Conservation (phyloP, 83 land plant genomes). For the Thuja plicata region DNA sequence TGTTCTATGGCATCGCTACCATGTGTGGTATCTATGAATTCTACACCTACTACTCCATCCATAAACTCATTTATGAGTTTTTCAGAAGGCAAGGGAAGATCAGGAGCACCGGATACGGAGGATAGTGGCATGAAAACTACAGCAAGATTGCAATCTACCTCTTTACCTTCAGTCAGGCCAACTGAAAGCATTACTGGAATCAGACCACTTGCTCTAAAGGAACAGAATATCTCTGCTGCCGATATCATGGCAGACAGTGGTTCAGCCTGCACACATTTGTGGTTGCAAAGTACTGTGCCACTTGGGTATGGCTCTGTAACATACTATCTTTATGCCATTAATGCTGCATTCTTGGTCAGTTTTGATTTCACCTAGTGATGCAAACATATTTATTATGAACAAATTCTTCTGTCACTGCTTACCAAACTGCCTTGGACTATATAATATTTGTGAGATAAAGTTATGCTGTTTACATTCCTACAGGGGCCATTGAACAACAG, state of each 20-base stretch:
- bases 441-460: background rate
- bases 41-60: conserved; percentile 54
- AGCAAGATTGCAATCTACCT: conserved; percentile 32
- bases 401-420: background rate
- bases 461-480: background rate
- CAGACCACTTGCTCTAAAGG: conserved; percentile 36
- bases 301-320: conserved; percentile 66
- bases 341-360: background rate
- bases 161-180: conserved; percentile 43
- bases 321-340: background rate
- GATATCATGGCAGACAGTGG: conserved; percentile 70
- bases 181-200: conserved; percentile 31
- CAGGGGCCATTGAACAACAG: background rate
- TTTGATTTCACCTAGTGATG: background rate
- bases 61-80: conserved; percentile 41
- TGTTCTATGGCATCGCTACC: conserved; percentile 67
- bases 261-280: conserved; percentile 82
- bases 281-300: conserved; percentile 99
- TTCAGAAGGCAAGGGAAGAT: conserved; percentile 37
- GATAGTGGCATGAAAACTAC: conserved; percentile 21
- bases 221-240: conserved; percentile 48
- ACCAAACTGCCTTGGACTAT: background rate
- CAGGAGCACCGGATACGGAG: conserved; percentile 3
- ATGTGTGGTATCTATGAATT: conserved; percentile 73
- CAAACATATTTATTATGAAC: background rate